A percentile compares a stretch with the other conserved stretches of the same genome.
Conservation (phyloP, 768 basidiomycete species). For the Boletus rubescentipes region DNA sequence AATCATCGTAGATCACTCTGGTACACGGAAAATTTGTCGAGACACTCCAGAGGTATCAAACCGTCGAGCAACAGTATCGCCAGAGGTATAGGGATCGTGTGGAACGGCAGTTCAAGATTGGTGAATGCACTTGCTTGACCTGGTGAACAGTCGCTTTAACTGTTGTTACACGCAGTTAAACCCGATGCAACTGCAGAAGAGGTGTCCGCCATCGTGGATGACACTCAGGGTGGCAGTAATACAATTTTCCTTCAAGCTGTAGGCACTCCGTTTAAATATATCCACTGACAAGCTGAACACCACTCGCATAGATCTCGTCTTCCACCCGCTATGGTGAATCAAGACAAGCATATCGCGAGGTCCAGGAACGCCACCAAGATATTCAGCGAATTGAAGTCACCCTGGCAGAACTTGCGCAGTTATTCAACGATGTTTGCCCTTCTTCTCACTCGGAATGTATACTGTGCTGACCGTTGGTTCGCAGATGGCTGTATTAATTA, state of each 20-base stretch:
- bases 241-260: constrained; percentile 83
- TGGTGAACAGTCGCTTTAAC: not conserved
- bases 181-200: constrained; percentile 85
- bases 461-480: not conserved
- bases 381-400: constrained; percentile 84
- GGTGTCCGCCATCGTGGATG: constrained; percentile 64
- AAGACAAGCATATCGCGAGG: constrained; percentile 79
- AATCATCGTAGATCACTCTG: constrained; percentile 46
- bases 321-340: constrained; percentile 86
- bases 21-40: constrained; percentile 72
- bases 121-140: constrained; percentile 33
- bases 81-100: constrained; percentile 63
- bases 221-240: constrained; percentile 52
- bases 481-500: constrained; percentile 76
- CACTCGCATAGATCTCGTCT: constrained; percentile 52
- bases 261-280: not conserved
- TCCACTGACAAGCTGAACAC: not conserved
- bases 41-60: constrained; percentile 75
- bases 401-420: constrained; percentile 81
- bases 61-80: constrained; percentile 69
- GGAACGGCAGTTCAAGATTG: constrained; percentile 77
- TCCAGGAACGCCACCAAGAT: constrained; percentile 86
- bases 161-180: constrained; percentile 55
- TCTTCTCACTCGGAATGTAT: not conserved
- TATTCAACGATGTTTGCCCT: constrained; percentile 74